Percentiles rank a stretch among this genome's conserved stretches.
Evolutionary conservation across 164 flowering plant species (phyloP).

Genomic region (Kingdonia uniflora): DNA sequence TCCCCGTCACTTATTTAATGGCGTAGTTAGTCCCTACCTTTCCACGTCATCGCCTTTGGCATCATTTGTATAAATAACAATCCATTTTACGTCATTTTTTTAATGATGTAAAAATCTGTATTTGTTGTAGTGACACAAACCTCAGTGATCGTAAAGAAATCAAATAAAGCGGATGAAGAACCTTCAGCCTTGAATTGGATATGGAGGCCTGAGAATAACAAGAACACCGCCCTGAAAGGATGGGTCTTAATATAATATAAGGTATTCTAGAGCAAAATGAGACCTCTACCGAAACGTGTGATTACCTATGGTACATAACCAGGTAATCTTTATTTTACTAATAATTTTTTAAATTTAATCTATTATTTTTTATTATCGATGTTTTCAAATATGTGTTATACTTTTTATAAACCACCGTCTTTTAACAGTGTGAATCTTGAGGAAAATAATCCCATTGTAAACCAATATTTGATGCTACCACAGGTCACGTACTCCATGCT

Average conservation of each 20-base stretch:
- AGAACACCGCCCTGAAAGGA: constrained; percentile 16
- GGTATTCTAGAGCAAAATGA: constrained; percentile 43
- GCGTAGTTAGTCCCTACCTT: too few relatives aligned
- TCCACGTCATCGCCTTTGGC: too few relatives aligned
- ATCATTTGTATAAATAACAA: too few relatives aligned
- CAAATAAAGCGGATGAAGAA: constrained; percentile 27
- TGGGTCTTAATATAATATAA: constrained; percentile 15
- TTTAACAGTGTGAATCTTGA: constrained; percentile 32
- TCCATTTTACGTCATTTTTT: too few relatives aligned
- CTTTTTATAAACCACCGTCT: not conserved
- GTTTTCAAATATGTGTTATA: not conserved
- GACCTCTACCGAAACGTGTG: constrained; percentile 33
- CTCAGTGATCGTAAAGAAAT: constrained; percentile 27
- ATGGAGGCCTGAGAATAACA: constrained; percentile 42
- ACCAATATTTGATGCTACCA: constrained; percentile 21
- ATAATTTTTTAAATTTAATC: not conserved
- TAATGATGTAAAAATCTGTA: too few relatives aligned
- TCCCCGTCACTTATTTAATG: too few relatives aligned
- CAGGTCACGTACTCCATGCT: constrained; percentile 58
- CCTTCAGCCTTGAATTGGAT: too few relatives aligned
- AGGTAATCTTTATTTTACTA: constrained; percentile 22
- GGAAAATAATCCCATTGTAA: too few relatives aligned
- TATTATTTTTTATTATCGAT: too few relatives aligned
- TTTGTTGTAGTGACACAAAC: too few relatives aligned
- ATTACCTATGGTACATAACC: constrained; percentile 78